phyloP scores from a whole-genome alignment of 1,284 basidiomycete genomes.

The Cryptococcus maquisensis region DNA sequence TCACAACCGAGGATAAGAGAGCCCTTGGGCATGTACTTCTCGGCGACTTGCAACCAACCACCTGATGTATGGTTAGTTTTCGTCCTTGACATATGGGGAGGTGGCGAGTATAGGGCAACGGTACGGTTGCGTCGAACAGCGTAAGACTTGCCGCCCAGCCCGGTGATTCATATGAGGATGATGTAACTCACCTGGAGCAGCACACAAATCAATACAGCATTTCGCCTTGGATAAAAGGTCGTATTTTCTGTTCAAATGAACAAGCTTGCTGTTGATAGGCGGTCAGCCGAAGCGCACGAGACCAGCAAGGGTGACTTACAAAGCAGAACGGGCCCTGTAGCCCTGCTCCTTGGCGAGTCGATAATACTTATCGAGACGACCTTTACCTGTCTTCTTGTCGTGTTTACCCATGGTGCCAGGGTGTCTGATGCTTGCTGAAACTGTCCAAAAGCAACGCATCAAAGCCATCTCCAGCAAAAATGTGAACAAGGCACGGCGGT shows the following conservation, averaged over 20 bases:
- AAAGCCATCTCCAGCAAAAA: neutral
- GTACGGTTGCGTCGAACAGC: too few species aligned
- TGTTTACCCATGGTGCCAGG: constrained; percentile 47
- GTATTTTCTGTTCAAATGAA: constrained; percentile 98
- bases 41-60: constrained; percentile 98
- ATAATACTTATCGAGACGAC: constrained; percentile 93
- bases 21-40: constrained; percentile 96
- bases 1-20: constrained; percentile 96
- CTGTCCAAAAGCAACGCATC: neutral
- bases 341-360: constrained; percentile 81
- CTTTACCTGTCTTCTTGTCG: constrained; percentile 62
- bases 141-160: too few species aligned
- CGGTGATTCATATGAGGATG: too few species aligned
- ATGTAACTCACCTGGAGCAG: constrained; percentile 68
- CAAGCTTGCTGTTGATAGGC: constrained; percentile 66
- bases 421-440: neutral
- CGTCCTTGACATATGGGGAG: too few species aligned
- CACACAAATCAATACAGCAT: constrained; percentile 98
- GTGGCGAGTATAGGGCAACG: too few species aligned
- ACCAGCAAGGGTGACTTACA: constrained; percentile 49
- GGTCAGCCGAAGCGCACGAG: neutral
- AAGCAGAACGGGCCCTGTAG: constrained; percentile 97
- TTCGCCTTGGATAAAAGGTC: constrained; percentile 82
- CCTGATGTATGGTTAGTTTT: too few species aligned
- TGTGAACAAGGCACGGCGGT: too few species aligned